phyloP scores from a whole-genome alignment of 345 rosid genomes.

The Arabis hirsuta region DNA sequence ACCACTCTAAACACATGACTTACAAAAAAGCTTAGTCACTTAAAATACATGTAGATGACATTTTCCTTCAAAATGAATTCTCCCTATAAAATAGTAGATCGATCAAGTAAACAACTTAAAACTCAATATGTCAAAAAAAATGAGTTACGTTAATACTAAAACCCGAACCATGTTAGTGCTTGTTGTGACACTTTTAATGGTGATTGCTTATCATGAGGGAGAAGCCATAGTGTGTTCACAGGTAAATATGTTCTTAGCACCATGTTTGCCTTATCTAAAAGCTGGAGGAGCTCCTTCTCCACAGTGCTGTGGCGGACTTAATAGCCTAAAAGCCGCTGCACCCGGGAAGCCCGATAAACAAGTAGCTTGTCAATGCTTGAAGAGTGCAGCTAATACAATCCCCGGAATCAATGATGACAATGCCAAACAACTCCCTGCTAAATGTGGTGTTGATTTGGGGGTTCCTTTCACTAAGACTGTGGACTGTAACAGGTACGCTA shows the following conservation, averaged over 20 bases:
- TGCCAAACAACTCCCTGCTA: conserved; percentile 41
- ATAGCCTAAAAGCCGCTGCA: conserved; percentile 34
- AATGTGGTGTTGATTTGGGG: conserved; percentile 43
- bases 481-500: conserved; percentile 38
- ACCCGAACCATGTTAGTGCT: conserved; percentile 6
- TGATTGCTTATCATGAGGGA: conserved; percentile 10
- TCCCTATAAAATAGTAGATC: conserved; percentile 6
- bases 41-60: conserved; percentile 29
- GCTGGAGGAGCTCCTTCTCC: conserved; percentile 33
- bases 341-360: conserved; percentile 33
- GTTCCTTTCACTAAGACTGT: conserved; percentile 43
- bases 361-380: conserved; percentile 42
- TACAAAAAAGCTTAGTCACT: conserved; percentile 35
- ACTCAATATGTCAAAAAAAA: neutral
- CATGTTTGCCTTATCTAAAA: conserved; percentile 38
- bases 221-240: conserved; percentile 42
- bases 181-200: conserved; percentile 19
- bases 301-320: conserved; percentile 41
- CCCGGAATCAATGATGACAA: conserved; percentile 34
- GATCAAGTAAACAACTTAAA: conserved; percentile 4
- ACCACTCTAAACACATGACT: conserved; percentile 42
- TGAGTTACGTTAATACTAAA: conserved; percentile 20
- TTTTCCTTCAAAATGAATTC: neutral
- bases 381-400: conserved; percentile 33
- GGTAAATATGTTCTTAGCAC: conserved; percentile 39